Evolutionary conservation across 306 rosid genomes (phyloP), one percentile per base, ranked within the genome.

Genomic region (Heteromeles arbutifolia): DNA sequence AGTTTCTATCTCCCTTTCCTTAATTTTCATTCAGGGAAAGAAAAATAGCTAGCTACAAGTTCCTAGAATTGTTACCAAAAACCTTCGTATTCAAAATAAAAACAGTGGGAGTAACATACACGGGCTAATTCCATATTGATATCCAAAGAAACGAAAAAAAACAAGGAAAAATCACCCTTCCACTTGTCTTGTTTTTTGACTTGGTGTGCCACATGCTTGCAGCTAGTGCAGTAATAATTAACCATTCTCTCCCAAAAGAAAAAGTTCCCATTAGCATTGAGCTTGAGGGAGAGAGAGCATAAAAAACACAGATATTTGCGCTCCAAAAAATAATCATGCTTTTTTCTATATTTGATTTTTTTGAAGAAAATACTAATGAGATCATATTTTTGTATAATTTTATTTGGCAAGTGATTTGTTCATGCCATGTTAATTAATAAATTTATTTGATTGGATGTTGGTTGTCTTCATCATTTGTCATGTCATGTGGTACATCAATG

Each of bases 151-250:
- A 29, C 13, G 19, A 59, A 22, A 22, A 21, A 66, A 66, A 37
- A 11, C 2, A 39, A 41, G 7, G 2, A 50, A 41, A 24, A 29
- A 3, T 17, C 56, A 43, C 67, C 67, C 19, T 45, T 45, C 53
- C 53, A 62, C 13, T 29, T 19, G 1, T 44, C 67, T 65, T 65
- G 15, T 34, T 21, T 32, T 19, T 65, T 81, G 69, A 85, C 73
- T 72, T 63, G 69, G 59, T 73, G 69, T 73, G 69, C 69, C 83
- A 85, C 86, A 77, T 85, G 89, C 80, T 64, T 65, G 86, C 85
- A 81, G 73, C 77, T 43, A 29, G 57, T 54, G 86, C 43, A 14
- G 56, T 56, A 57, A 84, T 83, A n/a, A 82, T 83, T 62, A 72
- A 58, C 70, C 31, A 73, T 67, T 18, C 39, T 75, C 28, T 41